Percentiles rank a stretch among this genome's conserved stretches.
Evolutionary conservation across 371 early-diverging fungal species (phyloP).

Genomic region (Rhizopus delemar): DNA sequence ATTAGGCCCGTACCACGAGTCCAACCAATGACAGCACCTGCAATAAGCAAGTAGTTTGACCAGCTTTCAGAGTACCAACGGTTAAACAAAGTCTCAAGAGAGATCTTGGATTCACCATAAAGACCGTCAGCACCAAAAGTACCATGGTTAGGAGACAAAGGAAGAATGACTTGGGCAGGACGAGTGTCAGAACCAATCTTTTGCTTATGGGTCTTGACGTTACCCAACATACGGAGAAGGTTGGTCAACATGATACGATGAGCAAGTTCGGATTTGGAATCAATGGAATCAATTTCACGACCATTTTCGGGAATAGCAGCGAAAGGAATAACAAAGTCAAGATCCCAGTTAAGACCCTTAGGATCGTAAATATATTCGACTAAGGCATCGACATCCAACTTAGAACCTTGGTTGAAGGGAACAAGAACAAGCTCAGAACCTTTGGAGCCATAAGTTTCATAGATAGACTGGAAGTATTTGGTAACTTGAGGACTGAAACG

Average conservation of each 20-base stretch:
- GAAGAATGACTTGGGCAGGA: conserved; percentile 89
- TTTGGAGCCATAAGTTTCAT: conserved; percentile 85
- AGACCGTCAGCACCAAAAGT: conserved; percentile 93
- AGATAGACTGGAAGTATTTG: conserved; percentile 88
- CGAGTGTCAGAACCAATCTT: conserved; percentile 77
- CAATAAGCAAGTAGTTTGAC: conserved; percentile 84
- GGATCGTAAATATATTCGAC: conserved; percentile 88
- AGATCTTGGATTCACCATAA: conserved; percentile 93
- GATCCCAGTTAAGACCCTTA: conserved; percentile 87
- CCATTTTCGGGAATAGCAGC: conserved; percentile 93
- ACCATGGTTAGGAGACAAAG: conserved; percentile 96
- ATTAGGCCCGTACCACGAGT: conserved; percentile 97
- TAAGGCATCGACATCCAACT: conserved; percentile 78
- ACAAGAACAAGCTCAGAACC: conserved; percentile 89
- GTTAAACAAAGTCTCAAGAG: conserved; percentile 89
- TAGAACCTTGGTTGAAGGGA: conserved; percentile 94
- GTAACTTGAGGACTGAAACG: conserved; percentile 82
- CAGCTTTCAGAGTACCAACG: conserved; percentile 93
- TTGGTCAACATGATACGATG: conserved; percentile 93
- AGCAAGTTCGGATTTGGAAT: conserved; percentile 87
- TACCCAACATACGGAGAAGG: conserved; percentile 79
- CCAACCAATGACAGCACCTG: conserved; percentile 97
- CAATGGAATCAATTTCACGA: conserved; percentile 83
- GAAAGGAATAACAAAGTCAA: conserved; percentile 94
- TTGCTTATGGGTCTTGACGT: conserved; percentile 84